Base-by-base conservation (phyloP, 2,329 filamentous ascomycete species). In the Fusarium mangiferae region DNA sequence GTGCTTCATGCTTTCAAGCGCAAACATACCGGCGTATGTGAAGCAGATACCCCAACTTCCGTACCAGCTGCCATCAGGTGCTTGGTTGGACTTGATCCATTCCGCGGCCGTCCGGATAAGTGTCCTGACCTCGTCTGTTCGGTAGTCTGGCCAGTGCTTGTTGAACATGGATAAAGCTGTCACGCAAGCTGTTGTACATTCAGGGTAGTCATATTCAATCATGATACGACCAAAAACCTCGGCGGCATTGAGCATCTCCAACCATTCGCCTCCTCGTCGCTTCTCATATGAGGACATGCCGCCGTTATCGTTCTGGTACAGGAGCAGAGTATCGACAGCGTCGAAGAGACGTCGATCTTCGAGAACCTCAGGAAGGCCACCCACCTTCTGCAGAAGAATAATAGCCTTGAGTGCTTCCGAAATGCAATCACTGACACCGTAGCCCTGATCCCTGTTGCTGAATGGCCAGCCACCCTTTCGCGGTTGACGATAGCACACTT, bases 21-120 rank as follows among this genome's bases (percentile, higher is more conserved):
- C 95, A 84, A 99, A 99, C 95, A 98, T 97, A 73, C 91, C 93
- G 2, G 95, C 96, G 80, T 99, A 99, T 0, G 95, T 98, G 83
- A 97, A 99, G 84, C 96, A 99, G 78, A 99, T 97, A 59, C 94
- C 96, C 96, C 96, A 99, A 80, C 91, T 95, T 51, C 96, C 96
- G 80, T 99, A 98, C 96, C 96, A 99, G 68, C 92, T 93, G n/a
- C 96, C 96, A 76, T 98, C 94, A 0, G 87, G 82, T 5, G 89
- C 86, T 83, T 98, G 96, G 7, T 91, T 89, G 5, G 87, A 87
- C 79, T 95, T 93, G 82, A 99, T 97, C 85, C 95, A 98, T 56
- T 87, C 85, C 2, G 98, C 90, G 0, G 95, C 95, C 42, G 91
- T 88, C 26, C 85, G 84, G 74, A 96, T 92, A 77, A 96, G 94